A percentile compares a stretch with the other conserved stretches of the same genome.
Evolutionary conservation across 1,284 basidiomycete genomes (phyloP).

Genomic region (Jaminaea rosea): DNA sequence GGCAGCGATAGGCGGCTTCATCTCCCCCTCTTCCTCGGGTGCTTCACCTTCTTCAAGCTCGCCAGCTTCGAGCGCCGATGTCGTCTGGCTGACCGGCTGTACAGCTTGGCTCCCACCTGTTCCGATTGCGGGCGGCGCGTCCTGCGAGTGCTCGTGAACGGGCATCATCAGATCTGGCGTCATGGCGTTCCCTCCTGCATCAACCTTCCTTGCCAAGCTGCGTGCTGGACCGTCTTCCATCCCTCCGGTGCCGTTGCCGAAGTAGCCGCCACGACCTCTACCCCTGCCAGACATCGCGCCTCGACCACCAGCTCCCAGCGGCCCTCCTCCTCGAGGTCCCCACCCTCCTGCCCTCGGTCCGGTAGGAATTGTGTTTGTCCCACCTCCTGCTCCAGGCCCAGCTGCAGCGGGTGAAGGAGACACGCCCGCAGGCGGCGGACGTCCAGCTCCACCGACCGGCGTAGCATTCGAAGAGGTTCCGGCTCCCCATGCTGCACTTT

Average conservation of each 20-base stretch:
- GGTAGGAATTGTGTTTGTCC: too few species aligned
- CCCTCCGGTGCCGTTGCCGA: not conserved
- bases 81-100: not conserved
- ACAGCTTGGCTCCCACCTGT: not conserved
- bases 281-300: not conserved
- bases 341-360: not conserved
- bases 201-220: not conserved
- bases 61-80: not conserved
- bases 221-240: not conserved
- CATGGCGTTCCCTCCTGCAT: not conserved
- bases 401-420: too few species aligned
- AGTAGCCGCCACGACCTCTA: not conserved
- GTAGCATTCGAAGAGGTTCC: too few species aligned
- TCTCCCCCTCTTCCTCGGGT: not conserved
- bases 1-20: not conserved
- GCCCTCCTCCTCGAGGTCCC: not conserved
- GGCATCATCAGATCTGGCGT: not conserved
- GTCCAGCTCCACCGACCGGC: too few species aligned
- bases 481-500: too few species aligned
- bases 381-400: too few species aligned
- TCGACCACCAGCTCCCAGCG: not conserved
- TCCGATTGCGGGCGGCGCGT: not conserved
- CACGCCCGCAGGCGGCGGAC: too few species aligned
- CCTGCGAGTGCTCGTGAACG: too few species aligned
- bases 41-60: conserved; percentile 1